Percentiles rank a stretch among this genome's conserved stretches.
Conservation (phyloP, 2,329 filamentous ascomycete genomes). For the Fusarium caatingaense region DNA sequence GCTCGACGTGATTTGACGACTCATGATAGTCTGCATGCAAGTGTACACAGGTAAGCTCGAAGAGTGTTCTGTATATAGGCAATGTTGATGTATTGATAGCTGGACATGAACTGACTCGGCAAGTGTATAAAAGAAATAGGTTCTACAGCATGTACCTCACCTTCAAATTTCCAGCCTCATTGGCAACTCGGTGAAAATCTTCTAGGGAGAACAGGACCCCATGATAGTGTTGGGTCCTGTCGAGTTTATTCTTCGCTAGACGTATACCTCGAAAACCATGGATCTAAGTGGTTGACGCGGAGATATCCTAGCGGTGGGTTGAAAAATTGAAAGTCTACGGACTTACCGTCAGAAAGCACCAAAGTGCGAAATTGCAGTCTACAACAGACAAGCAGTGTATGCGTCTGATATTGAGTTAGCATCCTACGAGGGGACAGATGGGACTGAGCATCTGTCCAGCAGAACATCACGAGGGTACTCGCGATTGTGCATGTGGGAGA, state of each 20-base stretch:
- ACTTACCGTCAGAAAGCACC: slow-evolving; percentile 29
- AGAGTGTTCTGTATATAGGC: not conserved
- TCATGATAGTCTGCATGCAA: not conserved
- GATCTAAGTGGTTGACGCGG: slow-evolving; percentile 77
- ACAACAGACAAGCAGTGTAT: slow-evolving; percentile 26
- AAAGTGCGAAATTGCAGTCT: slow-evolving; percentile 32
- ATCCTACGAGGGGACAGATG: slow-evolving; percentile 32
- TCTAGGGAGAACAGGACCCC: slow-evolving; percentile 75
- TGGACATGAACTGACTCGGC: not conserved
- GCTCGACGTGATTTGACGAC: not conserved
- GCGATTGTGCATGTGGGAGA: slow-evolving; percentile 35
- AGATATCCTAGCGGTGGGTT: slow-evolving; percentile 82
- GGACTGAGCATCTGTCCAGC: slow-evolving; percentile 14
- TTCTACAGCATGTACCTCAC: slow-evolving; percentile 73
- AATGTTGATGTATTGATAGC: not conserved
- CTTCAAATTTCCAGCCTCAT: slow-evolving; percentile 86
- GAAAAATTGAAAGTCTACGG: slow-evolving; percentile 35
- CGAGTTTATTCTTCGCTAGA: slow-evolving; percentile 83
- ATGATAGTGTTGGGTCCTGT: slow-evolving; percentile 60
- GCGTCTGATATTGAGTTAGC: slow-evolving; percentile 24
- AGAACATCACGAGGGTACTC: slow-evolving; percentile 31
- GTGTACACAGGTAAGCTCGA: not conserved
- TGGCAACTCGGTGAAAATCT: slow-evolving; percentile 76
- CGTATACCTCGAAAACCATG: slow-evolving; percentile 93
- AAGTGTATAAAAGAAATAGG: not conserved